Conservation (phyloP, 169 alveolate species). For the Plasmodium billcollinsi region DNA sequence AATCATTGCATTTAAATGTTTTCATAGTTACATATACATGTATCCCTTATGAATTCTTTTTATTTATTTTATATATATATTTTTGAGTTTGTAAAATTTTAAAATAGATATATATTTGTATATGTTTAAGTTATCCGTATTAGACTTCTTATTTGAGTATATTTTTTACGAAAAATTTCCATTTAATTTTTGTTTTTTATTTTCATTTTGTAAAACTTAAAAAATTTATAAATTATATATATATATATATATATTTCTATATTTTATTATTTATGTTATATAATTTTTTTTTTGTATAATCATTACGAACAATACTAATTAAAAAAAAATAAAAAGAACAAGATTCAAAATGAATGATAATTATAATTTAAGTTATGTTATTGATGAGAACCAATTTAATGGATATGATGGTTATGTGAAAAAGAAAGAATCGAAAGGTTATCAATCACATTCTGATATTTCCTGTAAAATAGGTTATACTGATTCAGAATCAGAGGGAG, state of each 20-base stretch:
- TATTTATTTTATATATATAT: too few relatives aligned
- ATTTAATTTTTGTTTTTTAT: too few relatives aligned
- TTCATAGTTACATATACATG: too few relatives aligned
- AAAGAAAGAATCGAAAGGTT: constrained; percentile 31
- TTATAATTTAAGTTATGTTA: neutral
- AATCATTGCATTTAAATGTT: too few relatives aligned
- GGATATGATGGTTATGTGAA: constrained; percentile 18
- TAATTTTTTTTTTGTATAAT: neutral
- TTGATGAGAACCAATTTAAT: constrained; percentile 15
- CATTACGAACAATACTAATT: too few relatives aligned
- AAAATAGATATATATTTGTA: too few relatives aligned
- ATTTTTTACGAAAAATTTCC: too few relatives aligned
- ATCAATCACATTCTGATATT: constrained; percentile 64
- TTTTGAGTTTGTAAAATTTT: too few relatives aligned
- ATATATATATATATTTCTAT: neutral
- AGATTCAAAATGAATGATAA: constrained; percentile 32
- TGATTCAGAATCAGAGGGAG: constrained; percentile 77
- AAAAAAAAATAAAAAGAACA: neutral
- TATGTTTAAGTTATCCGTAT: too few relatives aligned
- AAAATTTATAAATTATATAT: neutral
- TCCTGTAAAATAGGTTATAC: constrained; percentile 73
- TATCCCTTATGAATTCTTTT: too few relatives aligned
- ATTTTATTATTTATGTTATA: neutral
- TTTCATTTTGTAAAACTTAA: neutral
- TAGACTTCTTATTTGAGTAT: too few relatives aligned